Evolutionary conservation across 2,329 filamentous ascomycete genomes (phyloP), one percentile per base, ranked within the genome.

Genomic region (Diaporthe australafricana): DNA sequence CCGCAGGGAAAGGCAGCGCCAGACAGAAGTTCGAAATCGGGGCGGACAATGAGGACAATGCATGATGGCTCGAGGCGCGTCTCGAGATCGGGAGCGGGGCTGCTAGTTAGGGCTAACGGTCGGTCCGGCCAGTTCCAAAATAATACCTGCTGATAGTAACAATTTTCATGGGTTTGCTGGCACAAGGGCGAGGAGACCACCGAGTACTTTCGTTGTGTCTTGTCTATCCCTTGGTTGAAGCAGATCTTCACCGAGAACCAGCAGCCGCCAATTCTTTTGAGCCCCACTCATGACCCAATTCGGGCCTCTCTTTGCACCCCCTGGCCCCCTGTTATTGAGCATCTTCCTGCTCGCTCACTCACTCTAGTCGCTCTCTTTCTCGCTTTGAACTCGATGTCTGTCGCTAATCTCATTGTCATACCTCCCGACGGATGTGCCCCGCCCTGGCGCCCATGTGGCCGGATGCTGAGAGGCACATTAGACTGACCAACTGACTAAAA

Each of bases 21-120:
- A 90, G 95, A 79, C 95, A 92, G 83, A 97, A 94, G 87, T 95
- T 98, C 85, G 95, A 92, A 84, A 92, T 97, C 85, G 93, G 86
- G 82, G 91, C 93, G 79, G 89, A 94, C 73, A 88, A 89, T 77
- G 90, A 90, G 76, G 89, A 90, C 76, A 83, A 86, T 72, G 78
- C 76, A 78, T 82, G 79, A 81, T 32, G 40, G 35, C 32, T 47
- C 38, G 45, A 48, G 60, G 53, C 52, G 53, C 30, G 40, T 40
- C 52, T 73, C 68, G 35, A 75, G 63, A 74, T 70, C 35, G 52
- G 30, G 5, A 25, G 52, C 20, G 30, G 20, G 45, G 60, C 45
- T 69, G 60, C 45, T 69, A 69, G 67, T 60, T 47, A 45, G 66
- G 50, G 48, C 57, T 52, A 38, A 56, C 42, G 6, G 50, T n/a